These are phyloP conservation scores for Aspergillus sp. DNA, from an alignment of 2,329 filamentous ascomycete species.

Conservation along the genomic window DNA sequence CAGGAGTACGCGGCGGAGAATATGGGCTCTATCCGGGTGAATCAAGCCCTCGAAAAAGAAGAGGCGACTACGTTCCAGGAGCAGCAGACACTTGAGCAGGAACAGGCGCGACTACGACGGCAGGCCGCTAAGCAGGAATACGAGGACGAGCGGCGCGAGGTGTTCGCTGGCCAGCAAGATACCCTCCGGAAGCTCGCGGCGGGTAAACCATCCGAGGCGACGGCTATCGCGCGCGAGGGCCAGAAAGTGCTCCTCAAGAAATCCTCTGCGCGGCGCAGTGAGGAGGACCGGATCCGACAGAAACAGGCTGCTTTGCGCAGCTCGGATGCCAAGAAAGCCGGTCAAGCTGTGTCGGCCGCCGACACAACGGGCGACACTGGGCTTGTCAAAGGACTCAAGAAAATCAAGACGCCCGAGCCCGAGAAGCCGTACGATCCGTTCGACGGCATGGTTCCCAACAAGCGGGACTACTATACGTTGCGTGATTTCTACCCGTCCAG, in stretches of 20 bases:
- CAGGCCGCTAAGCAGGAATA: slow-evolving; percentile 58
- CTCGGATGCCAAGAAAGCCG: slow-evolving; percentile 21
- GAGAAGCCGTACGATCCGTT: slow-evolving; percentile 83
- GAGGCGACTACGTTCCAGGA: slow-evolving; percentile 40
- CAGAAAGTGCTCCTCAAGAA: slow-evolving; percentile 62
- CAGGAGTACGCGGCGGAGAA: slow-evolving; percentile 65
- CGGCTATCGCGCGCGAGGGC: slow-evolving; percentile 43
- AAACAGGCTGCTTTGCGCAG: slow-evolving; percentile 35
- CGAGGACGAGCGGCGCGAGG: slow-evolving; percentile 57
- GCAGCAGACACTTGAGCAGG: slow-evolving; percentile 50
- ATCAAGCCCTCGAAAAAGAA: slow-evolving; percentile 39
- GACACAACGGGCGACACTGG: slow-evolving; percentile 24
- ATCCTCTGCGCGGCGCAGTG: slow-evolving; percentile 51
- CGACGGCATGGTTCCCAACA: slow-evolving; percentile 56
- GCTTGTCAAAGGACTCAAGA: slow-evolving; percentile 72
- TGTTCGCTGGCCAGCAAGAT: slow-evolving; percentile 55
- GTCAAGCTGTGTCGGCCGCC: slow-evolving; percentile 8
- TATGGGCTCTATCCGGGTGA: slow-evolving; percentile 46
- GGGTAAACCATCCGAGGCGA: slow-evolving; percentile 52
- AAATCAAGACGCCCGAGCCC: slow-evolving; percentile 48
- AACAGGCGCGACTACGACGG: slow-evolving; percentile 55
- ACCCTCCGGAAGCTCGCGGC: slow-evolving; percentile 61
- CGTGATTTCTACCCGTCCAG: slow-evolving; percentile 64
- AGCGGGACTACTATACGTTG: slow-evolving; percentile 60
- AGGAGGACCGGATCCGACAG: slow-evolving; percentile 39